Evolutionary conservation across 371 early-diverging fungal genomes (phyloP), one percentile per base, ranked within the genome.

Genomic region (Aphelidium insulamus): DNA sequence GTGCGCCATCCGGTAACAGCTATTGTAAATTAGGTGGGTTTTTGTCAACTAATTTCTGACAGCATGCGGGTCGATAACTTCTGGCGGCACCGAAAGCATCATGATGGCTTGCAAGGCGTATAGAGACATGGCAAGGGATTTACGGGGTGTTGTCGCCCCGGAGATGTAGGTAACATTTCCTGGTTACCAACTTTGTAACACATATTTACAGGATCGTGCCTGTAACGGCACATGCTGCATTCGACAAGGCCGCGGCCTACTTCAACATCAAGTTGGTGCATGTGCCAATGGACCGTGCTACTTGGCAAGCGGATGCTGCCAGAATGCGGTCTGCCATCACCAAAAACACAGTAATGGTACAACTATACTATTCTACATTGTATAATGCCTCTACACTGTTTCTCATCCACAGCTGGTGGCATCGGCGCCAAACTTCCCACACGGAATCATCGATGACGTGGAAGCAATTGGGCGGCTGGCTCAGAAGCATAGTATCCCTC

Each of bases 31-130:
- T 2, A 24, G 21, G 24, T 18, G 17, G n/a, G 24, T 33, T 21
- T 17, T 26, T 1, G 17, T 33, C 24, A 12, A 23, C 24, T 26
- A 10, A 23, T 33, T 16, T 33, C 11, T 18, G 23, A 26, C 15
- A 24, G 24, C 10, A 18, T n/a, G n/a, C 19, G 10, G 1, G 26
- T n/a, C n/a, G n/a, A 77, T 90, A 53, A 90, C 91, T 5, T 80
- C 83, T 26, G 94, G 94, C 28, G 94, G 94, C 22, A 85, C 90
- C 11, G 94, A 92, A 48, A 72, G 74, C 44, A 75, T 92, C 32
- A 52, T 92, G 21, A 86, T 92, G 88, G 79, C 86, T 8, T 72
- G 80, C 52, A 80, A 80, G 48, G 61, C 86, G 0, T 77, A 82
- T 50, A 71, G 83, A 30, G 82, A 85, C 25, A 65, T 65, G 71